Base-by-base conservation (phyloP, 108 stramenopile species). In the Fragilariopsis cylindrus region DNA sequence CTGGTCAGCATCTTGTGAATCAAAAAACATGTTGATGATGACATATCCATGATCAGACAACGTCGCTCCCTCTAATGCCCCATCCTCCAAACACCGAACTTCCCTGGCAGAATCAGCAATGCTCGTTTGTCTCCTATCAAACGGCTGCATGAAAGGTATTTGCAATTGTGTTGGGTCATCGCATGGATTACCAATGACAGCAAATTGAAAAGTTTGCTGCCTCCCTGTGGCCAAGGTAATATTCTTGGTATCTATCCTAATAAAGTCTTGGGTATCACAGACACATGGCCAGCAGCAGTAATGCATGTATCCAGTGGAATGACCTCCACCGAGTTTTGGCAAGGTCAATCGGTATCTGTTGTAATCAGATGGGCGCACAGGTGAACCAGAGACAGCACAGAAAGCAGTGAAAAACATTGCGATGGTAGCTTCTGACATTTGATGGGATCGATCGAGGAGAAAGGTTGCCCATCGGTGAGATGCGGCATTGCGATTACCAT, bases 201-300 rank as follows among this genome's bases (percentile, higher is more conserved):
- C 72, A 66, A 78, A 78, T 18, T 55, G 72, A 30, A 30, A 30
- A 30, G 30, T 30, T 55, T 43, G 53, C 12, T 18, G 16, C 47
- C 60, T 19, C 8, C 60, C 60, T 30, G 18, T 30, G 39, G 21
- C 39, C 9, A 18, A 30, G 15, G 60, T 60, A 3, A 72, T 49
- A 8, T 66, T 77, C 19, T n/a, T 5, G 15, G 76, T 77, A 62
- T 77, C 76, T 18, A 72, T 55, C 15, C 62, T 42, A 39, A 77
- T 77, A 71, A 70, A 77, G 58, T 77, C 76, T 62, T 65, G 19
- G 47, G 76, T 77, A 62, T 77, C 76, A 48, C 76, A 77, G 43
- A 77, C 76, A 48, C 76, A 77, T 6, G 76, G 76, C 76, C 76
- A 77, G 62, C 76, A 77, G 56, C 76, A 77, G 47, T 77, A 77